Conservation (phyloP, 441 rosid species). For the Adansonia madagascariensis region DNA sequence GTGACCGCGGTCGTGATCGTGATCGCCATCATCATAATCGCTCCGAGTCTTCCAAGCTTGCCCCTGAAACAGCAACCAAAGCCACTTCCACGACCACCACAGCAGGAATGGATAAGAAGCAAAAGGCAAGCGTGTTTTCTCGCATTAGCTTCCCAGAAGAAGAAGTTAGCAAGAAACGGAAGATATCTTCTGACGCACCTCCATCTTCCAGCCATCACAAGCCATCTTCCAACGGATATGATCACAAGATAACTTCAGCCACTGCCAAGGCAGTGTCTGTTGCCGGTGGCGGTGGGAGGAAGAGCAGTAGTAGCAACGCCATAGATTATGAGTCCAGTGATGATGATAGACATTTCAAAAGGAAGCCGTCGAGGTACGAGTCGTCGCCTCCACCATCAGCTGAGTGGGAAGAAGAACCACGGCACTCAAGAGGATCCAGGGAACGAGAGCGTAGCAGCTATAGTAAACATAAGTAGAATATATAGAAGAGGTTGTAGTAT, state of each 20-base stretch:
- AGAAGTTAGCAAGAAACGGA: slow-evolving; percentile 63
- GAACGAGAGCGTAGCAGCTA: slow-evolving; percentile 39
- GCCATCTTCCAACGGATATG: slow-evolving; percentile 45
- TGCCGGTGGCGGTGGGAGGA: slow-evolving; percentile 34
- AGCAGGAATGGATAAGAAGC: slow-evolving; percentile 48
- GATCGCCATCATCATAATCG: slow-evolving; percentile 49
- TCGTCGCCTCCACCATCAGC: slow-evolving; percentile 47
- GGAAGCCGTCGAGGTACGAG: slow-evolving; percentile 83
- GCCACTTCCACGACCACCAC: slow-evolving; percentile 38
- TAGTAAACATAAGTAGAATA: slow-evolving; percentile 39
- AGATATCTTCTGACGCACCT: slow-evolving; percentile 37
- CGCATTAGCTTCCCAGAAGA: slow-evolving; percentile 89
- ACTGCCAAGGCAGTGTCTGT: slow-evolving; percentile 30
- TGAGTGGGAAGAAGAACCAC: slow-evolving; percentile 51
- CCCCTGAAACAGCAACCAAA: slow-evolving; percentile 25
- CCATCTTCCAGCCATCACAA: slow-evolving; percentile 32
- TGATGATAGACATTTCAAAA: slow-evolving; percentile 90
- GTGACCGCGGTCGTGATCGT: slow-evolving; percentile 38
- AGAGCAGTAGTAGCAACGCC: slow-evolving; percentile 35
- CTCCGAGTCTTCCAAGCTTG: slow-evolving; percentile 42
- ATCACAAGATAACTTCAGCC: slow-evolving; percentile 38
- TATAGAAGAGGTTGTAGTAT: background rate
- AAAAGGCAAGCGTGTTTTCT: slow-evolving; percentile 82
- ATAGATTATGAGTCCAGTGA: slow-evolving; percentile 82
- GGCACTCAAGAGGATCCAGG: slow-evolving; percentile 43